Evolutionary conservation across 2,329 filamentous ascomycete genomes (phyloP).

Genomic region (Monilinia fructigena): DNA sequence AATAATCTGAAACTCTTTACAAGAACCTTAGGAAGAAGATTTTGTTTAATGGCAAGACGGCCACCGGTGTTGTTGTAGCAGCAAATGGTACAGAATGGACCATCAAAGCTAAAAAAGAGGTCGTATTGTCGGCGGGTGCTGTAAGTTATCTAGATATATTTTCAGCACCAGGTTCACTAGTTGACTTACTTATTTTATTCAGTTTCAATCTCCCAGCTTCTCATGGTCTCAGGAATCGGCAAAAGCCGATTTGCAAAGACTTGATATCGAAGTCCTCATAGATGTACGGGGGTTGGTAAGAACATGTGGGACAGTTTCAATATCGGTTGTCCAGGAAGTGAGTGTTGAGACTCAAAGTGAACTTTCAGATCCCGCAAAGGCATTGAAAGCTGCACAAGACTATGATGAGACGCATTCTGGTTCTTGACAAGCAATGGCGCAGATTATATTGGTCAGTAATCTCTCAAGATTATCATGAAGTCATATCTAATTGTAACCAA

Average conservation of each 20-base stretch:
- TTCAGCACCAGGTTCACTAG: not conserved
- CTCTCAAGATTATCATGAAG: not conserved
- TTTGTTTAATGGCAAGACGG: constrained; percentile 7
- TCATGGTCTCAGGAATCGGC: constrained; percentile 16
- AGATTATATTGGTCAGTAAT: constrained; percentile 7
- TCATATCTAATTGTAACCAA: not conserved
- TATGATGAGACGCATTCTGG: constrained; percentile 13
- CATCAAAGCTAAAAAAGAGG: constrained; percentile 8
- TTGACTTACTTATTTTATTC: not conserved
- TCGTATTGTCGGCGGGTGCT: constrained; percentile 13
- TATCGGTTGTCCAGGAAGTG: constrained; percentile 5
- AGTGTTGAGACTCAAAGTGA: constrained; percentile 9
- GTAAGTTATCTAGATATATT: not conserved
- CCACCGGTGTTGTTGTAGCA: not conserved
- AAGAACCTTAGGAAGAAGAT: constrained; percentile 19
- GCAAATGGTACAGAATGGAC: constrained; percentile 9
- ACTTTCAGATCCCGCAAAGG: not conserved
- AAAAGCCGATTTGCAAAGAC: not conserved
- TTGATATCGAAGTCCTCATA: constrained; percentile 1
- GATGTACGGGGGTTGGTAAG: constrained; percentile 2
- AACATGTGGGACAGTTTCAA: constrained; percentile 10
- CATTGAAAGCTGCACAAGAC: constrained; percentile 10
- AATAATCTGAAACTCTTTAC: constrained; percentile 2
- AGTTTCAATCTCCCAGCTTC: constrained; percentile 20
- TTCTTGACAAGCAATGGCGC: constrained; percentile 12